Percentiles rank a stretch among this genome's conserved stretches.
Conservation (phyloP, 495 filamentous ascomycete genomes). For the Trichoderma parareesei region DNA sequence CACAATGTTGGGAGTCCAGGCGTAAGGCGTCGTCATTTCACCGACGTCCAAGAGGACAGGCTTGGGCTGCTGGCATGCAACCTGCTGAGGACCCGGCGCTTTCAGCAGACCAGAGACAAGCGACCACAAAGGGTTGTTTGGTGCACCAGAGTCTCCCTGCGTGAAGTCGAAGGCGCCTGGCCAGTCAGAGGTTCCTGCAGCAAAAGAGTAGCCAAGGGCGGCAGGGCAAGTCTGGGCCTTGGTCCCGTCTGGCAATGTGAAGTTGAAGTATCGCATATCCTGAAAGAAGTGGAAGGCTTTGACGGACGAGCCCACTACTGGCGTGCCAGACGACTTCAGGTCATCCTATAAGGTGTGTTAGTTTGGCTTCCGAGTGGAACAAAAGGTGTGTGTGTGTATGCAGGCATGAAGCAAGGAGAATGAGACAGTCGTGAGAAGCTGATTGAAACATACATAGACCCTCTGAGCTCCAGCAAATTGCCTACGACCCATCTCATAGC, state of each 20-base stretch:
- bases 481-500: constrained; percentile 62
- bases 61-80: constrained; percentile 73
- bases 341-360: constrained; percentile 24
- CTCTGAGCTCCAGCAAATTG: constrained; percentile 57
- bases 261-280: constrained; percentile 52
- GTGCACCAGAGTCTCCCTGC: constrained; percentile 65
- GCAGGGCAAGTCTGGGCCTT: constrained; percentile 74
- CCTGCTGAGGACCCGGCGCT: constrained; percentile 61
- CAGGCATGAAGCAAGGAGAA: background rate
- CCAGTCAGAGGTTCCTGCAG: constrained; percentile 86
- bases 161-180: constrained; percentile 92
- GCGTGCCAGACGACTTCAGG: constrained; percentile 34
- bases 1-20: constrained; percentile 86
- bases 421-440: background rate
- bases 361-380: background rate
- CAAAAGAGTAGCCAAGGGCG: constrained; percentile 88
- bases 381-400: background rate
- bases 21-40: constrained; percentile 66
- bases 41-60: constrained; percentile 87
- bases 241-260: constrained; percentile 68
- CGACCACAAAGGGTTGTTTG: constrained; percentile 73
- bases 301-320: constrained; percentile 43
- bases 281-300: constrained; percentile 60
- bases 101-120: constrained; percentile 66
- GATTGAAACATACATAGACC: constrained; percentile 43